phyloP scores from a whole-genome alignment of 768 basidiomycete genomes.

The Boletus vermiculosoides region DNA sequence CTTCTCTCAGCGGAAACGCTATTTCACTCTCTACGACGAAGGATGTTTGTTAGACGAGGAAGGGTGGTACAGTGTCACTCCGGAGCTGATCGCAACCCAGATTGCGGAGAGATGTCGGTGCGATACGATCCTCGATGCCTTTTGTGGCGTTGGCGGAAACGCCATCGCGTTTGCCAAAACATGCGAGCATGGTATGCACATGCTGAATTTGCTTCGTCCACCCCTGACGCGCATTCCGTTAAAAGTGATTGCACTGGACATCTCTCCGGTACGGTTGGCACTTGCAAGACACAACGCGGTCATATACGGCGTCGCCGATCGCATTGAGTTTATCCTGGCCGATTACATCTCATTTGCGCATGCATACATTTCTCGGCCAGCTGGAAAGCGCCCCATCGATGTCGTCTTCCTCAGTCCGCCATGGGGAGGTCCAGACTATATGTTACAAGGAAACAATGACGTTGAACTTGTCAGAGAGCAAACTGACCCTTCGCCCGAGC shows the following conservation, averaged over 20 bases:
- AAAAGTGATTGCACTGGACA: conserved; percentile 91
- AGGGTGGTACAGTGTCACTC: conserved; percentile 98
- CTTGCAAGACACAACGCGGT: conserved; percentile 92
- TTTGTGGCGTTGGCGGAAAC: conserved; percentile 98
- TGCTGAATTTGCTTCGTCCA: neutral
- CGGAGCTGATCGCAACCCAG: conserved; percentile 86
- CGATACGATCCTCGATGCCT: conserved; percentile 84
- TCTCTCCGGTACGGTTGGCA: conserved; percentile 76
- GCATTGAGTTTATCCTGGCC: conserved; percentile 89
- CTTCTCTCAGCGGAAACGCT: conserved; percentile 79
- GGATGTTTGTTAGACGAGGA: conserved; percentile 91
- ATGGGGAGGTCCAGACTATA: conserved; percentile 87
- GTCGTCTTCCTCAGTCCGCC: conserved; percentile 93
- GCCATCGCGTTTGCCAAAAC: conserved; percentile 96
- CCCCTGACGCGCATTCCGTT: conserved; percentile 1
- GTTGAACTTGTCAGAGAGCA: neutral
- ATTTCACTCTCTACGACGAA: conserved; percentile 74
- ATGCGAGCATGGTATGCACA: conserved; percentile 80
- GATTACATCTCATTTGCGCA: conserved; percentile 84
- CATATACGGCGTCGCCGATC: conserved; percentile 91
- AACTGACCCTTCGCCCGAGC: conserved; percentile 9
- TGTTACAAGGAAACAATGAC: conserved; percentile 30
- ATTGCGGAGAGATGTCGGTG: conserved; percentile 92
- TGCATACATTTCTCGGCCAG: conserved; percentile 39
- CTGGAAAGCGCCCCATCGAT: conserved; percentile 59